Evolutionary conservation across 441 rosid genomes (phyloP).

Genomic region (Lagerstroemia fauriei): DNA sequence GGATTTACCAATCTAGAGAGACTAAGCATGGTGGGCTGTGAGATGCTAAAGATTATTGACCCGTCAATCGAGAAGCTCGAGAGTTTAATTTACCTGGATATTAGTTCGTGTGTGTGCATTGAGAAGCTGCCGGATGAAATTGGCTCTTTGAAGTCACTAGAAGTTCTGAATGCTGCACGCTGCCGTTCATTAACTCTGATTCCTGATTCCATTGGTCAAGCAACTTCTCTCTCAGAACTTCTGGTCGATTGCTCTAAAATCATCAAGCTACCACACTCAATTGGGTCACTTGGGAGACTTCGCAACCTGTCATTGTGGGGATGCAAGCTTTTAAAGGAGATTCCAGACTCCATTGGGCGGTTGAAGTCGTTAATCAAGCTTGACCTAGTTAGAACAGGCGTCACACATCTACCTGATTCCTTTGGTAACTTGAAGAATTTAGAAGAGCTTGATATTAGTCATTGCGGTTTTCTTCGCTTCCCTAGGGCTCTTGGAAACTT

Average conservation of each 20-base stretch:
- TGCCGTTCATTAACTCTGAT: not conserved
- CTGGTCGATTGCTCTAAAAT: not conserved
- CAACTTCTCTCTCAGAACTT: not conserved
- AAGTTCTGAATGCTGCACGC: not conserved
- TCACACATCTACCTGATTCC: not conserved
- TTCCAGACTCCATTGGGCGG: not conserved
- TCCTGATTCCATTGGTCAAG: not conserved
- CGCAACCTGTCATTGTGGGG: not conserved
- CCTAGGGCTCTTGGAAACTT: not conserved
- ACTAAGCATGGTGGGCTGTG: not conserved
- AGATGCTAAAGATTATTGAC: not conserved
- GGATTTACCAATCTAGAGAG: not conserved
- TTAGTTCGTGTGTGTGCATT: not conserved
- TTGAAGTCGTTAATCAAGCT: not conserved
- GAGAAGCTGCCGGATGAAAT: not conserved
- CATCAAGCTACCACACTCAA: not conserved
- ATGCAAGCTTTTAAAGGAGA: not conserved
- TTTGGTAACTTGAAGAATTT: not conserved
- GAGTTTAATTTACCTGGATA: slow-evolving; percentile 7
- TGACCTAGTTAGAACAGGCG: not conserved
- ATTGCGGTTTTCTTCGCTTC: not conserved
- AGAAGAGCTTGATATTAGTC: not conserved
- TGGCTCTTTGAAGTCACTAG: not conserved
- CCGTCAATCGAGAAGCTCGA: slow-evolving; percentile 3
- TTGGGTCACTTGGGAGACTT: not conserved